These are phyloP conservation scores for Limnanthes douglasii DNA, from an alignment of 345 rosid species.

Conservation along the genomic window DNA sequence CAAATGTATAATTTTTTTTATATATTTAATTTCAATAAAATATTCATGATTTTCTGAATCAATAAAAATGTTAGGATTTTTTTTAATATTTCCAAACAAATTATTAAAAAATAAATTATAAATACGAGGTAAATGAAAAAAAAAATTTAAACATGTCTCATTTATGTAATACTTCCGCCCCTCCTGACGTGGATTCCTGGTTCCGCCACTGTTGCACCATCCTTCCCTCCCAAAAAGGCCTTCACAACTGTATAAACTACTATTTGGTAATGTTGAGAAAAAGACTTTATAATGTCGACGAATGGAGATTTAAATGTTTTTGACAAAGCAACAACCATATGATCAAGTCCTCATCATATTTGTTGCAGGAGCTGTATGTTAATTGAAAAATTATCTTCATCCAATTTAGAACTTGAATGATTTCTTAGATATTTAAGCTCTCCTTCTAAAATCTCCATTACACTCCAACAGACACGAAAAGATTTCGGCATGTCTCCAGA, in stretches of 20 bases:
- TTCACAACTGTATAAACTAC: conserved; percentile 69
- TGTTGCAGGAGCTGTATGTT: conserved; percentile 12
- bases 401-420: conserved; percentile 9
- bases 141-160: too few relatives aligned
- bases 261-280: conserved; percentile 67
- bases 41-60: too few relatives aligned
- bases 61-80: too few relatives aligned
- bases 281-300: conserved; percentile 75
- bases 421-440: conserved; percentile 32
- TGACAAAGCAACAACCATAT: conserved; percentile 73
- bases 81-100: too few relatives aligned
- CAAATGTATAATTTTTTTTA: too few relatives aligned
- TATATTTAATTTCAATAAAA: too few relatives aligned
- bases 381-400: conserved; percentile 6
- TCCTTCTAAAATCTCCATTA: conserved; percentile 59
- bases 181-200: too few relatives aligned
- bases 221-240: conserved; percentile 64
- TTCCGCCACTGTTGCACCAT: too few relatives aligned
- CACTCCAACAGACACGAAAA: conserved; percentile 75
- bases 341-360: conserved; percentile 48
- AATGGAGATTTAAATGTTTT: conserved; percentile 66
- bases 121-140: too few relatives aligned
- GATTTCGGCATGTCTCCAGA: conserved; percentile 98
- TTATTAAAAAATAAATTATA: too few relatives aligned
- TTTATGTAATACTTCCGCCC: too few relatives aligned